These are phyloP conservation scores for Gossypium gossypioides DNA, from an alignment of 441 rosid genomes.

Conservation along the genomic window DNA sequence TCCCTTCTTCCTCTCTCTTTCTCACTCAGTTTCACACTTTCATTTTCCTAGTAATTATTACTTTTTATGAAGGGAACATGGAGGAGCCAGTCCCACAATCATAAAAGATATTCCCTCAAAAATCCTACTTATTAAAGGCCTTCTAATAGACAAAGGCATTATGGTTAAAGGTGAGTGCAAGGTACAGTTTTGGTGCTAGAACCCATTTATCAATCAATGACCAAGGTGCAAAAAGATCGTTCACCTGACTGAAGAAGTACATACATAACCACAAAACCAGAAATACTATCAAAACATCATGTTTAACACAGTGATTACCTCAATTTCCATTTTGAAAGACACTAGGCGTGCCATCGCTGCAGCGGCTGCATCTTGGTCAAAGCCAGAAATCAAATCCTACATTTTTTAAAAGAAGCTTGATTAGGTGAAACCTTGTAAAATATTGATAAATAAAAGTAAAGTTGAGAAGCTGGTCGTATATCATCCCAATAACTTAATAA, in stretches of 20 bases:
- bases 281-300: not conserved
- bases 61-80: not conserved
- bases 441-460: not conserved
- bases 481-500: not conserved
- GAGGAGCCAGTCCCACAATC: not conserved
- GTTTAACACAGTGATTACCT: conserved; percentile 38
- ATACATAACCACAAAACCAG: not conserved
- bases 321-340: conserved; percentile 92
- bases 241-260: not conserved
- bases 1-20: no score
- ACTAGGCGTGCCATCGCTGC: conserved; percentile 80
- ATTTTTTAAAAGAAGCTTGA: conserved; percentile 14
- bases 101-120: not conserved
- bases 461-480: conserved; percentile 1
- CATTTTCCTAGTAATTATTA: not conserved
- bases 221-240: not conserved
- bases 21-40: not conserved
- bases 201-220: not conserved
- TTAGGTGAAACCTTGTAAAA: conserved; percentile 6
- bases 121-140: not conserved
- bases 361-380: conserved; percentile 99
- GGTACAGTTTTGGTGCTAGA: not conserved
- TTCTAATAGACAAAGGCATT: not conserved
- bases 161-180: not conserved
- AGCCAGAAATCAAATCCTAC: conserved; percentile 82